Evolutionary conservation across 2,329 filamentous ascomycete species (phyloP).

Genomic region (Knufia fluminis): DNA sequence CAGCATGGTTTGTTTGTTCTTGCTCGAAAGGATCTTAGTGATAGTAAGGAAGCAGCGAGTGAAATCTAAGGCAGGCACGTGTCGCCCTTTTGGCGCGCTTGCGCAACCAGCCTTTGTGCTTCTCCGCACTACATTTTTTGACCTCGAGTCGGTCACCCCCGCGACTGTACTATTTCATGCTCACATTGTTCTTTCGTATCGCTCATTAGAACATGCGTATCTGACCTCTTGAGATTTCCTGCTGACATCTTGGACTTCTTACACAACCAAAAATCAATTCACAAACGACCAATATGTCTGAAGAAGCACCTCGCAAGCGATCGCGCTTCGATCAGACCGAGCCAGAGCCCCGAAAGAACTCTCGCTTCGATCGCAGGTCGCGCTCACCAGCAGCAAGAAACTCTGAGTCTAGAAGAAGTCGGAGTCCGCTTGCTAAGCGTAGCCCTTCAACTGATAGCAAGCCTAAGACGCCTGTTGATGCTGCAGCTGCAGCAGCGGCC

Average conservation of each 20-base stretch:
- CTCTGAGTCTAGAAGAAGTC: conserved; percentile 62
- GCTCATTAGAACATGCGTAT: no score
- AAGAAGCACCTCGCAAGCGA: conserved; percentile 48
- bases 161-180: no score
- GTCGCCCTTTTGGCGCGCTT: no score
- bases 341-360: conserved; percentile 64
- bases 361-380: conserved; percentile 85
- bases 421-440: conserved; percentile 61
- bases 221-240: not conserved
- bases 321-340: conserved; percentile 93
- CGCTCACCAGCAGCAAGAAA: conserved; percentile 65
- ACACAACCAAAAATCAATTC: not conserved
- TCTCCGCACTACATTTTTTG: no score
- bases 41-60: no score
- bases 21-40: no score
- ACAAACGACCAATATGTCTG: conserved; percentile 14
- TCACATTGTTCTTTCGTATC: no score
- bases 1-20: no score
- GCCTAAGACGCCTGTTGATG: conserved; percentile 49
- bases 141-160: no score
- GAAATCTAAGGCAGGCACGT: no score
- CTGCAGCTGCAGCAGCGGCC: conserved; percentile 69
- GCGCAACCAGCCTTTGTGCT: no score
- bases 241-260: not conserved
- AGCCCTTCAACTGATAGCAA: conserved; percentile 38